Conservation (phyloP, 2,329 filamentous ascomycete species). For the Arthrobotrys entomopaga region DNA sequence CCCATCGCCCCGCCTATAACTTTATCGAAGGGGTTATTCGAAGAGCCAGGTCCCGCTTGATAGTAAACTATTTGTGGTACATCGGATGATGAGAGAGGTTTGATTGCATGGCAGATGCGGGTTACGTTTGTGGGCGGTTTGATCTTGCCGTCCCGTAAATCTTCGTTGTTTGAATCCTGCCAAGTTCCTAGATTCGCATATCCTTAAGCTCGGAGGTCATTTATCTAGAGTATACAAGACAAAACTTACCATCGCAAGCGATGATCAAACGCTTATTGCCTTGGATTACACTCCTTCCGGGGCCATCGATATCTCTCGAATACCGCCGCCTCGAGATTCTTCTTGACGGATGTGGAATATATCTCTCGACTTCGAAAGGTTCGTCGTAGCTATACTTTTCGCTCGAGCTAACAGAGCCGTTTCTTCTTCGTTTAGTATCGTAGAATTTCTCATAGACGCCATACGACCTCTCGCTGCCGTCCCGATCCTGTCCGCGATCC, state of each 20-base stretch:
- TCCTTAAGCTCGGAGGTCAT: neutral
- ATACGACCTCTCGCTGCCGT: slow-evolving; percentile 20
- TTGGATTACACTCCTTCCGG: slow-evolving; percentile 18
- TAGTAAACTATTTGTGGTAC: slow-evolving; percentile 71
- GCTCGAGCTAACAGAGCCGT: neutral
- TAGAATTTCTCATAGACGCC: slow-evolving; percentile 35
- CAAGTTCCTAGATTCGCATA: slow-evolving; percentile 55
- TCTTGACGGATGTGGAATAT: slow-evolving; percentile 25
- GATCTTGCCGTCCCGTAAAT: slow-evolving; percentile 45
- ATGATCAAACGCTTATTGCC: slow-evolving; percentile 57
- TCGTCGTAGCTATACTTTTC: slow-evolving; percentile 24
- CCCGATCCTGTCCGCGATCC: slow-evolving; percentile 1
- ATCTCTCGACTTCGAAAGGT: slow-evolving; percentile 22
- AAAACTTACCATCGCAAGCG: slow-evolving; percentile 57
- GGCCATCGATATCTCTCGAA: slow-evolving; percentile 33
- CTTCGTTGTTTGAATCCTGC: slow-evolving; percentile 57
- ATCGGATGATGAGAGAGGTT: slow-evolving; percentile 66
- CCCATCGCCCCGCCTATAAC: slow-evolving; percentile 56
- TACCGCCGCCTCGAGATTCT: slow-evolving; percentile 21
- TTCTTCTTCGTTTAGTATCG: slow-evolving; percentile 4
- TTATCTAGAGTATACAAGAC: neutral
- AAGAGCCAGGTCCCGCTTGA: slow-evolving; percentile 70
- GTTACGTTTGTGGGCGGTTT: slow-evolving; percentile 66
- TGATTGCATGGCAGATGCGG: slow-evolving; percentile 70
- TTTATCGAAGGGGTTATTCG: slow-evolving; percentile 35